Conservation (phyloP, 805 yeast species). For the Teunomyces stri region DNA sequence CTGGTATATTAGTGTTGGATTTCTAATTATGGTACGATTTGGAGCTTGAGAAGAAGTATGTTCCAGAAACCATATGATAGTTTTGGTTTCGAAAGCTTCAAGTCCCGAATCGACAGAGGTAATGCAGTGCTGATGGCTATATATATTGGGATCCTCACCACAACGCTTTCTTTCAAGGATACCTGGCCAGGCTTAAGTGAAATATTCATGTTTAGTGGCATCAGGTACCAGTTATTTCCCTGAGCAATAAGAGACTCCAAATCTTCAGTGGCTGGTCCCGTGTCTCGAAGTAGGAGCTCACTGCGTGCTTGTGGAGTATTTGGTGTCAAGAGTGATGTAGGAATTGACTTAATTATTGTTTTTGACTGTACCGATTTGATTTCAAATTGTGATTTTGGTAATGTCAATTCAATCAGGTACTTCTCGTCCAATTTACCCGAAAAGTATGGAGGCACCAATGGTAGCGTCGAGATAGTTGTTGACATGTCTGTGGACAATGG, state of each 20-base stretch:
- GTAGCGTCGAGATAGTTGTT: conserved; percentile 23
- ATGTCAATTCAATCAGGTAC: conserved; percentile 12
- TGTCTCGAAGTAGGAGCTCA: conserved; percentile 25
- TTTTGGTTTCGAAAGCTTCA: conserved; percentile 13
- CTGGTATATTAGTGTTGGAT: conserved; percentile 57
- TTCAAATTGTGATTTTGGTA: conserved; percentile 25
- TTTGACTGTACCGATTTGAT: conserved; percentile 16
- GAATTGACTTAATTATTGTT: conserved; percentile 29
- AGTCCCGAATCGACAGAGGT: conserved; percentile 19
- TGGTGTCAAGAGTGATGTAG: conserved; percentile 31
- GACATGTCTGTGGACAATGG: conserved; percentile 23
- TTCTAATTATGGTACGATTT: conserved; percentile 29
- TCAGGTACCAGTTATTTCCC: conserved; percentile 34
- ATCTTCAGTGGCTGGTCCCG: conserved; percentile 5
- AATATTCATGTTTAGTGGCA: conserved; percentile 25
- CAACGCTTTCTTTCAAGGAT: background rate
- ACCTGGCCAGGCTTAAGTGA: background rate
- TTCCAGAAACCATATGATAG: conserved; percentile 29
- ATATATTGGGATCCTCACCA: conserved; percentile 28
- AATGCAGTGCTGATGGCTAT: conserved; percentile 23
- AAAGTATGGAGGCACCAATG: conserved; percentile 15
- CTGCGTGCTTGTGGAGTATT: conserved; percentile 28
- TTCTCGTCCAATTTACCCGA: background rate
- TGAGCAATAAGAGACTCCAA: conserved; percentile 16
- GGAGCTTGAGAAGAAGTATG: conserved; percentile 2